Conservation (phyloP, 2,329 filamentous ascomycete species). For the Ophiosphaerella korrae region DNA sequence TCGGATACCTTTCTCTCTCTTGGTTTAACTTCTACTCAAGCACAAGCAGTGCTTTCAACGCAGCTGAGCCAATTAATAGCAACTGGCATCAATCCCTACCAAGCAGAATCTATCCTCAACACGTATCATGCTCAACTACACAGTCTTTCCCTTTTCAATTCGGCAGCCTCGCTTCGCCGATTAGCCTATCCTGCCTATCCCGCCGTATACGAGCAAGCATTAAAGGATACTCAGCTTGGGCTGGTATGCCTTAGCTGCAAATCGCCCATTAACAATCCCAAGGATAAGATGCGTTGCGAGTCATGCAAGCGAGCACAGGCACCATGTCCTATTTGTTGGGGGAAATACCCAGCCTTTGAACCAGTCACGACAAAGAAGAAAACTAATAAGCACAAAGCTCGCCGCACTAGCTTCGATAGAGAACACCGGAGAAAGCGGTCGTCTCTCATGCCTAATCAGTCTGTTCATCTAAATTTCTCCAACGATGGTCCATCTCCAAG, state of each 20-base stretch:
- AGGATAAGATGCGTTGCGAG: constrained; percentile 58
- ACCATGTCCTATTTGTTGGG: constrained; percentile 53
- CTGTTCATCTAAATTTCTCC: constrained; percentile 13
- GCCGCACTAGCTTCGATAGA: constrained; percentile 26
- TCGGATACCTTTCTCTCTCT: constrained; percentile 46
- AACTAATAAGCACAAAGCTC: constrained; percentile 32
- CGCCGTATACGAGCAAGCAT: constrained; percentile 61
- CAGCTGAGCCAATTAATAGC: constrained; percentile 48
- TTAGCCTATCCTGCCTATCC: constrained; percentile 61
- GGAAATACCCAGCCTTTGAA: constrained; percentile 50
- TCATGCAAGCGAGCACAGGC: constrained; percentile 53
- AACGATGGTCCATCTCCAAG: constrained; percentile 26
- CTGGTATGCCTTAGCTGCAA: constrained; percentile 63
- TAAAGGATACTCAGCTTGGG: constrained; percentile 60
- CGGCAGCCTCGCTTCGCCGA: constrained; percentile 62
- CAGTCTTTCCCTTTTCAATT: constrained; percentile 53
- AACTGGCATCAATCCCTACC: constrained; percentile 54
- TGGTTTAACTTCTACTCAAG: constrained; percentile 46
- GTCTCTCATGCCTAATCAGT: constrained; percentile 23
- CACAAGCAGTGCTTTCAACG: constrained; percentile 48
- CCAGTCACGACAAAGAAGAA: constrained; percentile 37
- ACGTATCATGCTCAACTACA: constrained; percentile 63
- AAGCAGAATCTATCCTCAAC: constrained; percentile 61
- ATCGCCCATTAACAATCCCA: constrained; percentile 59
- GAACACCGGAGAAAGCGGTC: constrained; percentile 35